Base-by-base conservation (phyloP, 352 stramenopile species). In the Phytophthora constricta region DNA sequence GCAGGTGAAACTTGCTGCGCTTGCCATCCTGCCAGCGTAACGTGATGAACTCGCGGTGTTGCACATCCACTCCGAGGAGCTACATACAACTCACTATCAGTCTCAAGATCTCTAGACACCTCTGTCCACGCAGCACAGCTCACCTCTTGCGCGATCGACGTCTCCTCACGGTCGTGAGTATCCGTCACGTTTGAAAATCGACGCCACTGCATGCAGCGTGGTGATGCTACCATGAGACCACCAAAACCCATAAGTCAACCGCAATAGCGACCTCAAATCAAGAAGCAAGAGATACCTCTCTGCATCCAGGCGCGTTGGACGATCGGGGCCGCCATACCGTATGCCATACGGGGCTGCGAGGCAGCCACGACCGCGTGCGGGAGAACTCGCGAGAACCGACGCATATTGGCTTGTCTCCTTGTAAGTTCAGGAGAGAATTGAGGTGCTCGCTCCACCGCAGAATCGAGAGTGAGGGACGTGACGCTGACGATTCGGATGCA, bases 1-100 rank as follows among this genome's bases (percentile, higher is more conserved):
- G 56, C 33, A 92, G 60, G 37, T 96, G 84, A 59, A 89, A 93
- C 46, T 83, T 87, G 54, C 84, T 92, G 20, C 65, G 65, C 31
- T 76, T 80, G 14, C 80, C 87, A 43, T 96, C 85, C 53, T 82
- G 82, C 87, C 87, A 96, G 41, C 86, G 86, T 62, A 96, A 72
- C 48, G 78, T 80, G 31, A 96, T 88, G 62, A 85, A 88, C 56
- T 94, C 85, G 37, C 79, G 81, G 22, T 82, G 65, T 50, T 90
- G 79, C 48, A 92, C 85, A 39, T 94, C 82, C 66, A 93, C 85
- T 14, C 80, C 75, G 20, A 86, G 68, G 10, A 93, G 68, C 85
- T 93, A 52, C 33, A 34, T 53, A 13, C 10, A 50, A 39, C 3
- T 42, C 48, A 28, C 17, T 20, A 54, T 45, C 4, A n/a, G 26